A percentile compares a stretch with the other conserved stretches of the same genome.
Evolutionary conservation across 495 filamentous ascomycete species (phyloP).

Genomic region (Annulohypoxylon maeteangense): DNA sequence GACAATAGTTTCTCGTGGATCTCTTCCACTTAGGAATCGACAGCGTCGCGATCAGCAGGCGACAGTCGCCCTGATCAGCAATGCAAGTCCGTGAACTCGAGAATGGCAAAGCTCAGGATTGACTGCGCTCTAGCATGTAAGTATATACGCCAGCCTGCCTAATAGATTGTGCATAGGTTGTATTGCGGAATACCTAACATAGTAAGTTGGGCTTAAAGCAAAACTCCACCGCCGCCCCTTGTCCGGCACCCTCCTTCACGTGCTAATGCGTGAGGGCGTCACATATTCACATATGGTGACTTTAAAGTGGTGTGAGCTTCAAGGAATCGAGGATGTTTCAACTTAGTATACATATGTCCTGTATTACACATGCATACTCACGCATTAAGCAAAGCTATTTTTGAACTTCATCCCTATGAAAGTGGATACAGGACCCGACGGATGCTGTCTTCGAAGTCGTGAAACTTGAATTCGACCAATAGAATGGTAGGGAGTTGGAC

Average conservation of each 20-base stretch:
- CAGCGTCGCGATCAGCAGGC: conserved; percentile 30
- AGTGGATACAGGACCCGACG: conserved; percentile 11
- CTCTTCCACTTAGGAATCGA: conserved; percentile 31
- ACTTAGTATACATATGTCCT: background rate
- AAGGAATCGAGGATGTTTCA: conserved; percentile 17
- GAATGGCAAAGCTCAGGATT: conserved; percentile 16
- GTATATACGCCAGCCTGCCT: conserved; percentile 30
- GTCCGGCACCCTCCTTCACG: conserved; percentile 30
- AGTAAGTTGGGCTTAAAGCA: conserved; percentile 37
- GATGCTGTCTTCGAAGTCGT: conserved; percentile 16
- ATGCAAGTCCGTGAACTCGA: conserved; percentile 27
- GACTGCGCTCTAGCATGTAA: conserved; percentile 5
- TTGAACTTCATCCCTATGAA: background rate
- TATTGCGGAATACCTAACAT: conserved; percentile 32
- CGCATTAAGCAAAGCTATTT: conserved; percentile 13
- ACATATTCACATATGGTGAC: conserved; percentile 16
- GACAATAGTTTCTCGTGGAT: conserved; percentile 26
- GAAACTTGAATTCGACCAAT: conserved; percentile 18
- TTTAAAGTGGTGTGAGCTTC: conserved; percentile 12
- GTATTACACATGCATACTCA: conserved; percentile 11
- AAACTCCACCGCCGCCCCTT: conserved; percentile 32
- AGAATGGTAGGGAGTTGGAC: background rate
- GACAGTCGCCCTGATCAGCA: conserved; percentile 39
- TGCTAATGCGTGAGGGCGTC: conserved; percentile 32
- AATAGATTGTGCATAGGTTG: conserved; percentile 23